Percentiles rank a stretch among this genome's conserved stretches.
Conservation (phyloP, 495 filamentous ascomycete species). For the Penicillium subrubescens region DNA sequence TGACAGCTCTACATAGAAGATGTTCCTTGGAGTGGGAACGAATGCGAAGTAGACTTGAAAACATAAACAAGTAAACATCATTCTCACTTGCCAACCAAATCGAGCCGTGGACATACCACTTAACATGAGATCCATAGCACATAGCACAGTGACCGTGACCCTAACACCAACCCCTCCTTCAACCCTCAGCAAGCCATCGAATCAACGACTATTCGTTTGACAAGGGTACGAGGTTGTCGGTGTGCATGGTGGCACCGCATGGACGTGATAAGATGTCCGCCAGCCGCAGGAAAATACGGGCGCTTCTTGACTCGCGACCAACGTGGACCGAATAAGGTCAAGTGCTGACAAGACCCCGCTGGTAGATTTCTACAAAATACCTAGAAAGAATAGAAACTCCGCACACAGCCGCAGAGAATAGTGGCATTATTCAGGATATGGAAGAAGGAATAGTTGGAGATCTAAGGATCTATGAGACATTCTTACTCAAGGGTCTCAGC, state of each 20-base stretch:
- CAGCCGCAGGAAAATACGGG: conserved; percentile 13
- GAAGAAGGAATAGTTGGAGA: too few relatives aligned
- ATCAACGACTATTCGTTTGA: neutral
- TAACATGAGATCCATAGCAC: neutral
- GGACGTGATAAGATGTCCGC: conserved; percentile 16
- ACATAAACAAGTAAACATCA: neutral
- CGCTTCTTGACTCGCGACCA: conserved; percentile 1
- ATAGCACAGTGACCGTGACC: neutral
- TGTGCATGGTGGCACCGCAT: conserved; percentile 16
- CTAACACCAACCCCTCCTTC: neutral
- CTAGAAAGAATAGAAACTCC: neutral
- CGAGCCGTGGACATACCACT: neutral
- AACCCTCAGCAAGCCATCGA: neutral
- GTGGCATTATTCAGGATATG: neutral
- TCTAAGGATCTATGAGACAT: too few relatives aligned
- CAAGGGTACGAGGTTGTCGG: neutral
- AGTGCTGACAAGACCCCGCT: conserved; percentile 18
- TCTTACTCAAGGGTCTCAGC: too few relatives aligned
- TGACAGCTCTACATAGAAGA: neutral
- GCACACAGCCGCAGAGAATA: neutral
- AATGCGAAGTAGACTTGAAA: neutral
- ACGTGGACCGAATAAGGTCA: conserved; percentile 22
- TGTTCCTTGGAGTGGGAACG: neutral
- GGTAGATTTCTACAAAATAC: neutral
- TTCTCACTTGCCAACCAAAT: neutral